Conservation (phyloP, 1,284 basidiomycete species). For the Leccinum ponderosum region DNA sequence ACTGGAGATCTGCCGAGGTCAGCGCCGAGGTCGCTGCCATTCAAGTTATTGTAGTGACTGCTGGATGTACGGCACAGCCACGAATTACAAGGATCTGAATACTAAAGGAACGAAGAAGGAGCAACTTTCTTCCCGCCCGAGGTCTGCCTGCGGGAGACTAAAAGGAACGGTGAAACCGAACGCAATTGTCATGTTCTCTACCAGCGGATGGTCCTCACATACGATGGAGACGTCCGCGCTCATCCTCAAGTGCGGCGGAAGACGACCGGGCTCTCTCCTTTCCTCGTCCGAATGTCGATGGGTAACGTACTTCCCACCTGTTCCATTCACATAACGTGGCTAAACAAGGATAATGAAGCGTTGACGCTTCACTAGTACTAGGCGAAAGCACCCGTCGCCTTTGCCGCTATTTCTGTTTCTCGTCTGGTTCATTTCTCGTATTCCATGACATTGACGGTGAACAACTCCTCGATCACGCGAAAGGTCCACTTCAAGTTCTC, state of each 20-base stretch:
- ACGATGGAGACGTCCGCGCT: constrained; percentile 25
- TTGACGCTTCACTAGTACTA: constrained; percentile 72
- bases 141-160: too few species aligned
- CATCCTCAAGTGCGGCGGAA: constrained; percentile 31
- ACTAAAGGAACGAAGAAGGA: constrained; percentile 1
- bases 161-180: not conserved
- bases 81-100: constrained; percentile 15
- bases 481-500: constrained; percentile 2
- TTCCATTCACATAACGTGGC: not conserved
- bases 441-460: constrained; percentile 83
- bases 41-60: not conserved
- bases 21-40: constrained; percentile 33
- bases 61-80: constrained; percentile 28
- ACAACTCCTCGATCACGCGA: constrained; percentile 20
- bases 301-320: constrained; percentile 52
- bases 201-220: not conserved
- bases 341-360: constrained; percentile 44
- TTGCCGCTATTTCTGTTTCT: constrained; percentile 82
- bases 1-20: constrained; percentile 30
- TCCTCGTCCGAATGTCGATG: constrained; percentile 82
- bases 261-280: constrained; percentile 51
- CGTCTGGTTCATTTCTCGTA: constrained; percentile 44
- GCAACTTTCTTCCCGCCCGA: too few species aligned
- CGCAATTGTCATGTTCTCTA: not conserved
- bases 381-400: constrained; percentile 68